These are phyloP conservation scores for Sclerotinia trifoliorum DNA, from an alignment of 2,329 filamentous ascomycete genomes.

Conservation along the genomic window DNA sequence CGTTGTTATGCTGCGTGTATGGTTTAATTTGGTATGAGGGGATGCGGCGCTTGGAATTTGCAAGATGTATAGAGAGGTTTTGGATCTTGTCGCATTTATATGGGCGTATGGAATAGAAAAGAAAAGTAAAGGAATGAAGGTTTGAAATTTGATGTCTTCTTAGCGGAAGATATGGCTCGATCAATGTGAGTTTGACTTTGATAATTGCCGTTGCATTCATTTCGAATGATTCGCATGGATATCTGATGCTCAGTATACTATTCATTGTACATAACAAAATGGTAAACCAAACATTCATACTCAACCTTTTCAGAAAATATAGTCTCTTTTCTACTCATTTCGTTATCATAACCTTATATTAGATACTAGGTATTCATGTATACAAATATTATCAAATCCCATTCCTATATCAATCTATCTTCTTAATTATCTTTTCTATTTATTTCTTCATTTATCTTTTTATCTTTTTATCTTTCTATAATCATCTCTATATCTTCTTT, in stretches of 20 bases:
- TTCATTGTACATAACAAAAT: background rate
- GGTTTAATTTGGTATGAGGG: background rate
- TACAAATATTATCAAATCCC: background rate
- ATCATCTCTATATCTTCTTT: too few species aligned
- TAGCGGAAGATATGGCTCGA: background rate
- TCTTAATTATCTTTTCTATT: too few species aligned
- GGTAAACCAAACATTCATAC: background rate
- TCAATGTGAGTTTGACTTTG: background rate
- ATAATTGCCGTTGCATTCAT: background rate
- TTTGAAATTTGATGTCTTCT: background rate
- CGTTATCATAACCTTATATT: background rate
- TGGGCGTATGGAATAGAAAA: conserved; percentile 8
- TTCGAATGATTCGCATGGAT: background rate
- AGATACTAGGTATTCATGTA: background rate
- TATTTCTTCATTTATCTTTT: too few species aligned
- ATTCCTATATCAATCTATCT: background rate
- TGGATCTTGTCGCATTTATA: background rate
- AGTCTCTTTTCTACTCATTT: background rate
- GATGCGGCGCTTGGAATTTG: background rate
- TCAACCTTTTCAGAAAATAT: too few species aligned
- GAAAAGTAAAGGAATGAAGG: background rate
- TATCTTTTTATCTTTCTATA: too few species aligned
- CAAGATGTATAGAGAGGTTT: background rate
- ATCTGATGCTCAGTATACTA: background rate
- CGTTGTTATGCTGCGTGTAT: background rate